Base-by-base conservation (phyloP, 805 yeast species). In the Wickerhamomyces xylosicus region DNA sequence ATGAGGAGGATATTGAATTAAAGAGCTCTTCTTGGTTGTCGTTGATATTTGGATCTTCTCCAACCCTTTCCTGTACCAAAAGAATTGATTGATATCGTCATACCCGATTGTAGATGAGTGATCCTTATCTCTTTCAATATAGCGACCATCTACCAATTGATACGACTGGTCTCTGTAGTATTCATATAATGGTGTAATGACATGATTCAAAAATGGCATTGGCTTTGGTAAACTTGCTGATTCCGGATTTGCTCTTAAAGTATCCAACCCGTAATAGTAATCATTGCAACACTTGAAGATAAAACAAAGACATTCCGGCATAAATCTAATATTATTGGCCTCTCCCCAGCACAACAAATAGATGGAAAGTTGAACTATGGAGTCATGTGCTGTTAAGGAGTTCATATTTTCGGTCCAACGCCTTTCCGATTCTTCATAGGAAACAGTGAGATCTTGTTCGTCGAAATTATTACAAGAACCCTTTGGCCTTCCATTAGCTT, bases 251-350 rank as follows among this genome's bases (percentile, higher is more conserved):
- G 13, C 5, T 19, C 61, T 54, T 22, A 66, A 48, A 16, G 36
- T 48, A 38, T 66, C 68, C 14, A 71, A 54, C 0, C 79, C 68
- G 46, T 71, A 72, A 47, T 69, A 80, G 47, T 70, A 70, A 50
- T 82, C 89, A 36, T 72, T 71, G 37, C 94, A 85, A 48, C 94
- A 80, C 51, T 85, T 84, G 63, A 79, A 85, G 19, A 86, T 73
- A 48, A 87, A 86, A 44, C 94, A 85, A 18, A 86, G 54, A 49
- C 95, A 85, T 53, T 86, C 96, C 0, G 96, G 95, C 77, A 86
- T 79, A 50, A 83, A 86, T 45, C 96, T 67, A 3, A 86, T 54
- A 48, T 85, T 87, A 52, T 83, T 85, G 0, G 95, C 86, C 54
- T 86, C 96, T 1, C 95, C 94, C 96, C 96, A 86, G 45, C 85